A percentile compares a stretch with the other conserved stretches of the same genome.
These are phyloP conservation scores for Fabrea salina DNA, from an alignment of 169 alveolate genomes.

Conservation along the genomic window DNA sequence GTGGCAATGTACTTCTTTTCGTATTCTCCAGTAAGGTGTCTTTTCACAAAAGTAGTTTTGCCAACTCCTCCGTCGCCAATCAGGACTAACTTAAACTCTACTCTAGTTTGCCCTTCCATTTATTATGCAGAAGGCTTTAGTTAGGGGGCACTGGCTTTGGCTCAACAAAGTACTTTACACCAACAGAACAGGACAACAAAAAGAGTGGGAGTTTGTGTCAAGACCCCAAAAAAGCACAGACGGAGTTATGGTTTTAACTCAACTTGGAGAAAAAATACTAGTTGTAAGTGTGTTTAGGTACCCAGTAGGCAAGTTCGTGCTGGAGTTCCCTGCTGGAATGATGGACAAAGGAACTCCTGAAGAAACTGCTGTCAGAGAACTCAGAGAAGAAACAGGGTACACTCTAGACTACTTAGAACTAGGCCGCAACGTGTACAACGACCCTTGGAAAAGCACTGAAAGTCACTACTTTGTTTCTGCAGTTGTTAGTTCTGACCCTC, in stretches of 20 bases:
- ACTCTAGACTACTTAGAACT: neutral
- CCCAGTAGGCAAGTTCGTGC: neutral
- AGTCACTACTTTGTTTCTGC: neutral
- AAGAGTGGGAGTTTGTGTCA: neutral
- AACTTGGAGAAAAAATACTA: neutral
- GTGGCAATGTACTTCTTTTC: slow-evolving; percentile 98
- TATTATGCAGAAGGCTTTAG: no score
- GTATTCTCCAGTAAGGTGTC: slow-evolving; percentile 98
- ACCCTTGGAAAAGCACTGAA: slow-evolving; percentile 34
- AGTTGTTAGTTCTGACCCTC: neutral
- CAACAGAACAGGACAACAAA: neutral
- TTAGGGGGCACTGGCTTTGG: slow-evolving; percentile 13
- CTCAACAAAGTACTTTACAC: neutral
- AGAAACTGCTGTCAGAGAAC: neutral
- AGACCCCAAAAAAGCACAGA: neutral
- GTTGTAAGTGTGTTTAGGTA: neutral
- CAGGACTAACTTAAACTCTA: slow-evolving; percentile 95
- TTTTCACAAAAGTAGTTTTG: slow-evolving; percentile 97
- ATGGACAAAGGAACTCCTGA: neutral
- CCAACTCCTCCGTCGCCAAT: slow-evolving; percentile 99
- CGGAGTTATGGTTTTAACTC: neutral
- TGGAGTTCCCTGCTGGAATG: slow-evolving; percentile 27
- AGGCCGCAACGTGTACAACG: neutral
- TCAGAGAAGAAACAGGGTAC: slow-evolving; percentile 31
- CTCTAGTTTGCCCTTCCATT: slow-evolving; percentile 42